Conservation (phyloP, 148 eudicot genomes). For the Rhododendron griersonianum region DNA sequence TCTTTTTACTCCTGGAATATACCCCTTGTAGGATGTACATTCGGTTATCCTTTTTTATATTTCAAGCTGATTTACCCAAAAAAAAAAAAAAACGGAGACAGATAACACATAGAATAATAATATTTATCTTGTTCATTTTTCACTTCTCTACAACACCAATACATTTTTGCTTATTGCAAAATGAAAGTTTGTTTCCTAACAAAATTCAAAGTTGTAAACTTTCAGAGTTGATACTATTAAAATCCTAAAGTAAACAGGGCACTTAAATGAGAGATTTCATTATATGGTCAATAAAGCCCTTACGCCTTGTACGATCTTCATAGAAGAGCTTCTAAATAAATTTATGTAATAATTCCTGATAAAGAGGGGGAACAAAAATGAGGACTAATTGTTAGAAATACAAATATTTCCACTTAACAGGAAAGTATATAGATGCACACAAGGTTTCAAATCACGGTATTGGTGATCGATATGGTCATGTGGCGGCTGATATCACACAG, state of each 20-base stretch:
- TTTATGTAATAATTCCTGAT: conserved; percentile 55
- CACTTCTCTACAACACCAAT: neutral
- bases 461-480: no score
- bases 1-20: no score
- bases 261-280: neutral
- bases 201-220: neutral
- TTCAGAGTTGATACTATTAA: neutral
- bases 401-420: neutral
- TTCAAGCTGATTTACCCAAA: no score
- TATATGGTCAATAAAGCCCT: neutral
- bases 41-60: no score
- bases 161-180: neutral
- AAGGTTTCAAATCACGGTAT: no score
- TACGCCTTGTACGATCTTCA: neutral
- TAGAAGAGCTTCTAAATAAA: conserved; percentile 60
- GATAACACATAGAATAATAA: no score
- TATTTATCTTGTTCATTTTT: no score
- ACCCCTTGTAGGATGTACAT: no score
- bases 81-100: no score
- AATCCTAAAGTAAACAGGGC: neutral
- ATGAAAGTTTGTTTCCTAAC: neutral
- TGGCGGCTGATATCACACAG: no score
- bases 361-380: neutral
- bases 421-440: neutral
- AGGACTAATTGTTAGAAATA: neutral